These are phyloP conservation scores for Spathaspora passalidarum DNA, from an alignment of 805 yeast species.

Conservation along the genomic window DNA sequence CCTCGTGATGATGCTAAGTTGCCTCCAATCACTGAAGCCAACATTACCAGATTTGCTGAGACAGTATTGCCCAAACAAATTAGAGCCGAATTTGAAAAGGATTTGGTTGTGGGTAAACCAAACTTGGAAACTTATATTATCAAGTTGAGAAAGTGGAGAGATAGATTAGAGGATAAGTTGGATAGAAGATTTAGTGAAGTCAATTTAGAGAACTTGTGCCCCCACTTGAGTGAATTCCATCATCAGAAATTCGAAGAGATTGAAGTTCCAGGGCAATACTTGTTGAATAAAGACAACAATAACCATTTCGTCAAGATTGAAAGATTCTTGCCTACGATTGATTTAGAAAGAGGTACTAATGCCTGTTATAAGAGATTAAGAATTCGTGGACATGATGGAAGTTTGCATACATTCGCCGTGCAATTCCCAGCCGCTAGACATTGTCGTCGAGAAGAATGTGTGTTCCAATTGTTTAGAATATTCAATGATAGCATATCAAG, in stretches of 20 bases:
- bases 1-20: slow-evolving; percentile 86
- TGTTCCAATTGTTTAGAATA: slow-evolving; percentile 86
- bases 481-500: slow-evolving; percentile 77
- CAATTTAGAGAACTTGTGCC: slow-evolving; percentile 85
- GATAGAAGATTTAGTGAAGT: slow-evolving; percentile 80
- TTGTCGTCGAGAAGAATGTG: slow-evolving; percentile 92
- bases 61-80: slow-evolving; percentile 87
- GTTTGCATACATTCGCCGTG: slow-evolving; percentile 87
- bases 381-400: slow-evolving; percentile 92
- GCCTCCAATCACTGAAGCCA: slow-evolving; percentile 89
- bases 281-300: slow-evolving; percentile 83
- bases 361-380: slow-evolving; percentile 86
- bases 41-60: slow-evolving; percentile 85
- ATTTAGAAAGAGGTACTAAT: slow-evolving; percentile 83
- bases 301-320: slow-evolving; percentile 91
- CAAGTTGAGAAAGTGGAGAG: slow-evolving; percentile 87
- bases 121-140: slow-evolving; percentile 82
- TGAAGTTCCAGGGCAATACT: slow-evolving; percentile 95
- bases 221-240: slow-evolving; percentile 94
- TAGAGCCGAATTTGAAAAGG: slow-evolving; percentile 86
- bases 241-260: slow-evolving; percentile 97
- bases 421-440: slow-evolving; percentile 98
- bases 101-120: slow-evolving; percentile 83
- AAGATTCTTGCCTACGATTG: slow-evolving; percentile 85
- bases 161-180: slow-evolving; percentile 84